These are phyloP conservation scores for Scheffersomyces segobiensis DNA, from an alignment of 1,139 yeast genomes.

Conservation along the genomic window DNA sequence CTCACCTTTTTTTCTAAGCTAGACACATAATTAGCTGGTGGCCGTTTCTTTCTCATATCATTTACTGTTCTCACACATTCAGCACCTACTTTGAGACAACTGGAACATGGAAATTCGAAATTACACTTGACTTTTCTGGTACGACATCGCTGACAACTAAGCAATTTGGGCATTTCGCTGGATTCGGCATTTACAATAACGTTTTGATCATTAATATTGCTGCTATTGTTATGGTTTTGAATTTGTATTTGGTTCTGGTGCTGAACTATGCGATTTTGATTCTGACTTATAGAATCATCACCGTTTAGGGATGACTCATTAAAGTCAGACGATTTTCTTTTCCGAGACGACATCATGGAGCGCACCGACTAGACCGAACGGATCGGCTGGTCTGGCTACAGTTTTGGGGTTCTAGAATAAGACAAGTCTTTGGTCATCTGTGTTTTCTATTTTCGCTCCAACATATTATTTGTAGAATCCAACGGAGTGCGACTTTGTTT, in stretches of 20 bases:
- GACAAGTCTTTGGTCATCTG: background rate
- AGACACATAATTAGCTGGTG: constrained; percentile 50
- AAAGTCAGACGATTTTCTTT: background rate
- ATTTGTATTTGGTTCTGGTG: background rate
- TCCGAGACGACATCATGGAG: background rate
- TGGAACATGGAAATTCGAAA: constrained; percentile 49
- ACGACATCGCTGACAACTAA: constrained; percentile 52
- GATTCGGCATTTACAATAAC: background rate
- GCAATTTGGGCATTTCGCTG: constrained; percentile 7
- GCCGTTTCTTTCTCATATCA: constrained; percentile 56
- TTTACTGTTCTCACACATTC: constrained; percentile 51
- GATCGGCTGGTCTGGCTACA: background rate
- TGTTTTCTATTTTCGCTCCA: background rate
- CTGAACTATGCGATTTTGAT: background rate
- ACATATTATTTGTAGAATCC: background rate
- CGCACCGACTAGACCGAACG: background rate
- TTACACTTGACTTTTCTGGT: constrained; percentile 57
- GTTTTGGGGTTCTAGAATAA: background rate
- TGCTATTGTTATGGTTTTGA: background rate
- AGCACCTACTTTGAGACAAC: constrained; percentile 44
- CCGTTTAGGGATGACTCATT: background rate
- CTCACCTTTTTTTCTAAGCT: constrained; percentile 32
- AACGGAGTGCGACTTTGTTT: background rate
- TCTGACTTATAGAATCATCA: background rate
- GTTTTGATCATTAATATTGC: background rate